A percentile compares a stretch with the other conserved stretches of the same genome.
Evolutionary conservation across 768 basidiomycete species (phyloP).

Genomic region (Boletus rubropictus): DNA sequence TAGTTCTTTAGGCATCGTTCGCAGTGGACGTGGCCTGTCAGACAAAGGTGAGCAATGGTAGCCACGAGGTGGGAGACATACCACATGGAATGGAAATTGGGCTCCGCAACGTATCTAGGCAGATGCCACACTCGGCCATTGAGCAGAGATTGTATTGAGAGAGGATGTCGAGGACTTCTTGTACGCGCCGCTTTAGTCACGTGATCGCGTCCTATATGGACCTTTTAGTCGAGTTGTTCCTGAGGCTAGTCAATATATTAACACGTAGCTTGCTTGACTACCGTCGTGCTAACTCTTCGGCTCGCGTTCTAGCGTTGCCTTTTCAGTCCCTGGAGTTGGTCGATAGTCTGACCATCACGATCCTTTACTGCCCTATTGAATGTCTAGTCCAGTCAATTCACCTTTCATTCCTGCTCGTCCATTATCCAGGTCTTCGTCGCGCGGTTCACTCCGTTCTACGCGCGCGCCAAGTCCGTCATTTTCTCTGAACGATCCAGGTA

Average conservation of each 20-base stretch:
- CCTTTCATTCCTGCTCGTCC: slow-evolving; percentile 33
- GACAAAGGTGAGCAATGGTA: background rate
- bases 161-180: background rate
- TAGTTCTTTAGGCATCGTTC: slow-evolving; percentile 47
- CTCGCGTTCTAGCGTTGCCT: slow-evolving; percentile 5
- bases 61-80: slow-evolving; percentile 25
- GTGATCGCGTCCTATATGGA: slow-evolving; percentile 29
- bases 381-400: slow-evolving; percentile 32
- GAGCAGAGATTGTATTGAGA: background rate
- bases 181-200: slow-evolving; percentile 6
- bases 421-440: slow-evolving; percentile 45
- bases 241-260: background rate
- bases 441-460: slow-evolving; percentile 41
- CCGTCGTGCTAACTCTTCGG: slow-evolving; percentile 10
- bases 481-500: slow-evolving; percentile 64
- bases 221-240: background rate
- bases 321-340: slow-evolving; percentile 13
- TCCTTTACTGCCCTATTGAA: slow-evolving; percentile 27
- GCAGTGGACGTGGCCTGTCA: slow-evolving; percentile 62
- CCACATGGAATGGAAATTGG: slow-evolving; percentile 64
- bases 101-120: slow-evolving; percentile 46
- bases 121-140: slow-evolving; percentile 59
- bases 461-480: slow-evolving; percentile 51
- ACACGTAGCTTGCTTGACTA: background rate
- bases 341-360: slow-evolving; percentile 20